Evolutionary conservation across 495 filamentous ascomycete genomes (phyloP).

Genomic region (Cercophora scortea): DNA sequence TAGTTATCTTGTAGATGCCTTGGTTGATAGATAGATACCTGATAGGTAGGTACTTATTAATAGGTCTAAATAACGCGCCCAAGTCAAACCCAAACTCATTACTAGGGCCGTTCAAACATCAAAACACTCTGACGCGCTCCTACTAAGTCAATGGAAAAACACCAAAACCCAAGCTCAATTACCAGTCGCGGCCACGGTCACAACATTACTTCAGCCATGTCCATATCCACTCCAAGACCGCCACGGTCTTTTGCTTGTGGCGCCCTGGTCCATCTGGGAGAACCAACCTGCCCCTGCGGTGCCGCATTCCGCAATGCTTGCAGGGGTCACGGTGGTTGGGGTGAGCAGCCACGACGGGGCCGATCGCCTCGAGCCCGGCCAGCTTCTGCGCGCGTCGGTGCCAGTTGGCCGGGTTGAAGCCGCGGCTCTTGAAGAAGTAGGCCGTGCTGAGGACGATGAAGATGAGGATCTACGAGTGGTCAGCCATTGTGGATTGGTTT

Average conservation of each 20-base stretch:
- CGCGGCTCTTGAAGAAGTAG: conserved; percentile 7
- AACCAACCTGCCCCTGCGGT: conserved; percentile 1
- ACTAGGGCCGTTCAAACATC: no score
- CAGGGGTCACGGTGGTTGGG: not conserved
- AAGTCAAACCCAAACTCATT: no score
- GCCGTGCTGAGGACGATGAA: conserved; percentile 4
- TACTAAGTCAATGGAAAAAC: no score
- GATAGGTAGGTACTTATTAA: no score
- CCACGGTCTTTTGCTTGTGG: conserved; percentile 2
- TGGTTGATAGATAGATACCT: no score
- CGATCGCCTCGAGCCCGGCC: conserved; percentile 3
- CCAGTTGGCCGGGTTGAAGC: conserved; percentile 6
- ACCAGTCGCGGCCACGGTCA: no score
- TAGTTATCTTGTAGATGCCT: no score
- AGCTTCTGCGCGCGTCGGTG: conserved; percentile 2
- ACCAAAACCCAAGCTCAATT: no score
- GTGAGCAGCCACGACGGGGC: conserved; percentile 2
- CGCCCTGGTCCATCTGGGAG: not conserved
- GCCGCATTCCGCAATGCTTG: conserved; percentile 3
- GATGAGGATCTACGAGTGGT: conserved; percentile 2
- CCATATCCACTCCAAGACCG: conserved; percentile 6
- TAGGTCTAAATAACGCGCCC: no score
- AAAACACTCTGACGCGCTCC: no score
- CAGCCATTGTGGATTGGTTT: no score
- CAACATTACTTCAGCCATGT: conserved; percentile 1